A percentile compares a stretch with the other conserved stretches of the same genome.
These are phyloP conservation scores for Voacanga thouarsii DNA, from an alignment of 257 asterid species.

Conservation along the genomic window DNA sequence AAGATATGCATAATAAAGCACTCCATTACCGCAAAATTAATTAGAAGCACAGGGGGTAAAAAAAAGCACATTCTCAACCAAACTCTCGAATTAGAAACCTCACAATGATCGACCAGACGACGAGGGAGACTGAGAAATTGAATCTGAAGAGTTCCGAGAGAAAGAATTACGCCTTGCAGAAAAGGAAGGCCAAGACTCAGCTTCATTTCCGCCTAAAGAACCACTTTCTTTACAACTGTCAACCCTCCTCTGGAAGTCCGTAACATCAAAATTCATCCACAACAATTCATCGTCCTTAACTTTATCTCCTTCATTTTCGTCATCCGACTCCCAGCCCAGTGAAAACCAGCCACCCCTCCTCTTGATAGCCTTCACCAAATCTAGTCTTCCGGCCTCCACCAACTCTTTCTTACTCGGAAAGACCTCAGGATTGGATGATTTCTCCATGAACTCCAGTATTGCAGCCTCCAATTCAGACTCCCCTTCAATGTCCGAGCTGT, in stretches of 20 bases:
- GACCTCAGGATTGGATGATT: conserved; percentile 59
- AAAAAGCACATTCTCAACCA: conserved; percentile 11
- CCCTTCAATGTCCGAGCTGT: conserved; percentile 41
- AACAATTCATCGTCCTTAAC: conserved; percentile 24
- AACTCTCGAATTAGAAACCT: conserved; percentile 36
- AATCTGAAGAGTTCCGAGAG: conserved; percentile 18
- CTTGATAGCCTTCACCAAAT: conserved; percentile 72
- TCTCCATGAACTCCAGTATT: conserved; percentile 78
- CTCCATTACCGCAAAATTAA: background rate
- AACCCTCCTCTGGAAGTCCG: conserved; percentile 47
- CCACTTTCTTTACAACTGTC: conserved; percentile 38
- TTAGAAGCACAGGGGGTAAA: background rate
- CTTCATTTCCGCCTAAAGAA: conserved; percentile 30
- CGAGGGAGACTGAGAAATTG: conserved; percentile 28
- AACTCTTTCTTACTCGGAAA: conserved; percentile 78
- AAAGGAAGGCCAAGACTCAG: conserved; percentile 13
- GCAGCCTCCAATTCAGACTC: conserved; percentile 72
- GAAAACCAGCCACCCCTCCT: conserved; percentile 82
- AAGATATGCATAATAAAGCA: background rate
- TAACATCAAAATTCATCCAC: conserved; percentile 36
- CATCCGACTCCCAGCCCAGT: conserved; percentile 74
- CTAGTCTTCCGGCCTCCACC: conserved; percentile 65
- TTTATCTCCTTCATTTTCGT: conserved; percentile 24
- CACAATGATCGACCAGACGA: conserved; percentile 49
- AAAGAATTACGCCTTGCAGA: conserved; percentile 12